Percentiles rank a stretch among this genome's conserved stretches.
Evolutionary conservation across 169 alveolate genomes (phyloP).

Genomic region (Plasmodium vivax): DNA sequence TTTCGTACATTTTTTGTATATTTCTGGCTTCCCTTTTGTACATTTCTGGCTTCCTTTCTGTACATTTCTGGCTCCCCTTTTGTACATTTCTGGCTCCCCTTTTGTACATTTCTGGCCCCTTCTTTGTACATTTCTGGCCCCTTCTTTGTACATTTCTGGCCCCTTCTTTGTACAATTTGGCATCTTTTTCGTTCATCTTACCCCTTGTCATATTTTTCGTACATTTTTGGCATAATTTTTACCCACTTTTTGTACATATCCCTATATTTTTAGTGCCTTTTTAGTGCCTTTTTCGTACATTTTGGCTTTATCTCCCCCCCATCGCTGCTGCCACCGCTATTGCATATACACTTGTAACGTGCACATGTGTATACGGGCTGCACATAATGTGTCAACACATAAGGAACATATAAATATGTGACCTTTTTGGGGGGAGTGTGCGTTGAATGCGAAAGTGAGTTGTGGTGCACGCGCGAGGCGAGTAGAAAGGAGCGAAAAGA

Average conservation of each 20-base stretch:
- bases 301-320: background rate
- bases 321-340: background rate
- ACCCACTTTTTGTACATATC: too few species aligned
- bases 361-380: background rate
- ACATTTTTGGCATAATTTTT: too few species aligned
- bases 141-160: too few species aligned
- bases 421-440: background rate
- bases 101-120: background rate
- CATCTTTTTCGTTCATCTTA: too few species aligned
- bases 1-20: background rate
- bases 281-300: background rate
- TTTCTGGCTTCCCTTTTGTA: background rate
- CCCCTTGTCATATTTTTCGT: too few species aligned
- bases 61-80: background rate
- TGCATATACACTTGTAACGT: background rate
- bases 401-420: constrained; percentile 1
- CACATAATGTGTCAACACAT: background rate
- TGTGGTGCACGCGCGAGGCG: background rate
- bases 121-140: background rate
- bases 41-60: background rate
- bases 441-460: background rate
- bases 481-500: background rate
- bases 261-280: too few species aligned
- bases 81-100: background rate
- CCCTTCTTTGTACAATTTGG: too few species aligned